A percentile compares a stretch with the other conserved stretches of the same genome.
Evolutionary conservation across 1,284 basidiomycete species (phyloP).

Genomic region (Rhodotorula mucilaginosa): DNA sequence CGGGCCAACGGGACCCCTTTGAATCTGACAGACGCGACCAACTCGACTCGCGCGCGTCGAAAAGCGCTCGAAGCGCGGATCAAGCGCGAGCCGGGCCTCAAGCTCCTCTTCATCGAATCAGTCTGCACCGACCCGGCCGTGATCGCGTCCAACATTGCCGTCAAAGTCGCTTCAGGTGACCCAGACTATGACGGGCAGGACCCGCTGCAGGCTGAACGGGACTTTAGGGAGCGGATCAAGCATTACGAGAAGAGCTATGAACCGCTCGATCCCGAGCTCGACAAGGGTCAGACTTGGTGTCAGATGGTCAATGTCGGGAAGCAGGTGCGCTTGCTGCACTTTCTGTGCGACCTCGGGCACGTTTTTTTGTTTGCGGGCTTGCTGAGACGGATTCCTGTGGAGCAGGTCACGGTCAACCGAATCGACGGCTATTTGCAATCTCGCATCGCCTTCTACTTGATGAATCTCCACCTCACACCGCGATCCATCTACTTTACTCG

Average conservation of each 20-base stretch:
- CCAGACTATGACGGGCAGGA: conserved; percentile 93
- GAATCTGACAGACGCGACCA: conserved; percentile 73
- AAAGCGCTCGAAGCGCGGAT: conserved; percentile 73
- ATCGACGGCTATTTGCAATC: conserved; percentile 81
- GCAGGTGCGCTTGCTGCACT: conserved; percentile 59
- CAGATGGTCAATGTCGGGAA: conserved; percentile 84
- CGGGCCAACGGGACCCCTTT: not conserved
- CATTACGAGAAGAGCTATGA: conserved; percentile 97
- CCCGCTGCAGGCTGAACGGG: conserved; percentile 76
- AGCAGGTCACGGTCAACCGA: conserved; percentile 41
- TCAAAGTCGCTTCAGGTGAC: conserved; percentile 94
- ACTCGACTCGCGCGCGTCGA: conserved; percentile 75
- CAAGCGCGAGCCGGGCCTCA: conserved; percentile 82
- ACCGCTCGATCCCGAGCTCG: conserved; percentile 76
- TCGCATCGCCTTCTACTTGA: conserved; percentile 95
- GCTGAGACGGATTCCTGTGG: not conserved
- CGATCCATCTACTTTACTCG: conserved; percentile 94
- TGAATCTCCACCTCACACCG: conserved; percentile 97
- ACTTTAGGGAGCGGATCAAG: conserved; percentile 86
- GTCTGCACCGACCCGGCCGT: conserved; percentile 89
- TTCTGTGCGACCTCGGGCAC: not conserved
- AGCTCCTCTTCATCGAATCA: conserved; percentile 90
- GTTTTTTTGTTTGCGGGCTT: too few relatives aligned
- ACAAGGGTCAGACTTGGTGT: conserved; percentile 68
- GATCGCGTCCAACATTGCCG: conserved; percentile 90